Evolutionary conservation across 2,329 filamentous ascomycete genomes (phyloP).

Genomic region (Sporothrix brasiliensis): DNA sequence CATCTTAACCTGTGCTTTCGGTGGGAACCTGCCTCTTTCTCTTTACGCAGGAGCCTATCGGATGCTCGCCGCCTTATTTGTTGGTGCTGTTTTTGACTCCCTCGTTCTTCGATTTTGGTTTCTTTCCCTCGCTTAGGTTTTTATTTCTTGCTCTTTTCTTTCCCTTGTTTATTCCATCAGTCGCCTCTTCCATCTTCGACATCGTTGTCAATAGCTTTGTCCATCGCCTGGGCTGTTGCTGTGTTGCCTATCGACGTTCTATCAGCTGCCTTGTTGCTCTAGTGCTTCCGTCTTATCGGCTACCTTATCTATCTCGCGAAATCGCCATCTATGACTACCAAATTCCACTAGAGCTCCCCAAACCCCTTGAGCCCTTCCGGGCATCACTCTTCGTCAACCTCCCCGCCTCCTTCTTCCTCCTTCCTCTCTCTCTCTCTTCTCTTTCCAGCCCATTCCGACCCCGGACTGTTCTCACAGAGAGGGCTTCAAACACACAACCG

Average conservation of each 20-base stretch:
- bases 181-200: not conserved
- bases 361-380: conserved; percentile 33
- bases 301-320: conserved; percentile 33
- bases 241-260: conserved; percentile 10
- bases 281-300: conserved; percentile 34
- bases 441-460: too few relatives aligned
- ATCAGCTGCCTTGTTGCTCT: not conserved
- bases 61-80: conserved; percentile 35
- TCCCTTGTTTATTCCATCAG: not conserved
- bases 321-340: conserved; percentile 31
- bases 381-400: conserved; percentile 24
- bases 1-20: conserved; percentile 19
- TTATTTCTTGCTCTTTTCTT: conserved; percentile 12
- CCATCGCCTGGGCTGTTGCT: not conserved
- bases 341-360: conserved; percentile 31
- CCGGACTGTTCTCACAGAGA: not conserved
- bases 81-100: conserved; percentile 20
- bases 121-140: conserved; percentile 21
- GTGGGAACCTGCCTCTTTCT: conserved; percentile 19
- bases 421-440: not conserved
- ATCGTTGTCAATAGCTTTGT: conserved; percentile 2
- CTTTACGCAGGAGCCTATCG: conserved; percentile 33
- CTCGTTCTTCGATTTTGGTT: conserved; percentile 1
- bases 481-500: conserved; percentile 12
- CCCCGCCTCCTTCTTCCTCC: not conserved